phyloP scores from a whole-genome alignment of 192 early-diverging fungal genomes.

The Coemansia biformis region DNA sequence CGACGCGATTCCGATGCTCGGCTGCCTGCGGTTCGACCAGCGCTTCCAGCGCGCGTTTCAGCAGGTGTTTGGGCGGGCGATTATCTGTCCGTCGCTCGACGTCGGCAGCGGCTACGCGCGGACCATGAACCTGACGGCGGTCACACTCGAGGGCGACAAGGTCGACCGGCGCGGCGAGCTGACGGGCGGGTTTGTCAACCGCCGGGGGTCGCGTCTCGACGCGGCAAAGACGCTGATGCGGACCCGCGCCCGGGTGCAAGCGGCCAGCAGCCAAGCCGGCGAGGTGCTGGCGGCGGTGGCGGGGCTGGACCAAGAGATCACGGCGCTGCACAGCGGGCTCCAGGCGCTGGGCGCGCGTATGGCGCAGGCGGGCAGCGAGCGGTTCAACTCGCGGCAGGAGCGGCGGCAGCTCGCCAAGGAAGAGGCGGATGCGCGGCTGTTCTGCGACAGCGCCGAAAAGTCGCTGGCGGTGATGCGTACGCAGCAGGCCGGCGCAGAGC shows the following conservation, averaged over 20 bases:
- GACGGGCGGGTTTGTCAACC: constrained; percentile 83
- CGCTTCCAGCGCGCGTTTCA: constrained; percentile 70
- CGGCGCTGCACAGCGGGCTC: constrained; percentile 53
- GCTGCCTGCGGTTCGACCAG: constrained; percentile 67
- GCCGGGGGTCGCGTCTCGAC: constrained; percentile 66
- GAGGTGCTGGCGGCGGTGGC: constrained; percentile 27
- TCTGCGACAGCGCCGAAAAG: constrained; percentile 35
- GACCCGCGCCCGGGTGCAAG: constrained; percentile 13
- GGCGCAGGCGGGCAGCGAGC: constrained; percentile 53
- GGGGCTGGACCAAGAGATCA: constrained; percentile 59
- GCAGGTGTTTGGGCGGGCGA: constrained; percentile 88
- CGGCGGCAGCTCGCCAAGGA: constrained; percentile 60
- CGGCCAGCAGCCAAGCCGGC: constrained; percentile 16
- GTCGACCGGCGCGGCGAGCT: constrained; percentile 90
- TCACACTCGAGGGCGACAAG: constrained; percentile 89
- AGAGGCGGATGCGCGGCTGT: constrained; percentile 48
- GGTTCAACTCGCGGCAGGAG: constrained; percentile 54
- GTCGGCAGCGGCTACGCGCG: constrained; percentile 74
- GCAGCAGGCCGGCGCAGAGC: constrained; percentile 30
- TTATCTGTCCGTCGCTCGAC: constrained; percentile 81
- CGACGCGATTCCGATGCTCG: constrained; percentile 80
- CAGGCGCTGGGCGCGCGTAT: constrained; percentile 54
- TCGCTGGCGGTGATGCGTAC: constrained; percentile 22
- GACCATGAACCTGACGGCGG: constrained; percentile 68
- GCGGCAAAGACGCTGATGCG: constrained; percentile 59